A percentile compares a stretch with the other conserved stretches of the same genome.
phyloP scores from a whole-genome alignment of 1,284 basidiomycete species.

The Hymenochaete sp. region DNA sequence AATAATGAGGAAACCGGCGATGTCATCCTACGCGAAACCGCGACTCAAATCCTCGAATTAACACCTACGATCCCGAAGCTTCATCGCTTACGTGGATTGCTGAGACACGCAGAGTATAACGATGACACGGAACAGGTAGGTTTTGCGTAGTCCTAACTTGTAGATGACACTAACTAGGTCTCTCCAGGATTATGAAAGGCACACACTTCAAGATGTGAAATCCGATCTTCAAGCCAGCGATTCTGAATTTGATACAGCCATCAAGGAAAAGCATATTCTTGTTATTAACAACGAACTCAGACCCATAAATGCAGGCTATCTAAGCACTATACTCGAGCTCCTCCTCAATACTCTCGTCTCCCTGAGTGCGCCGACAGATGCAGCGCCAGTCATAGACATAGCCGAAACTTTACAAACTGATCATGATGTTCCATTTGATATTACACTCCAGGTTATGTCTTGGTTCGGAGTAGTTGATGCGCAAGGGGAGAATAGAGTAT shows the following conservation, averaged over 20 bases:
- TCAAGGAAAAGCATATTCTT: constrained; percentile 62
- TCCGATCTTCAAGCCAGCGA: constrained; percentile 73
- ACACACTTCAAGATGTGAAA: constrained; percentile 48
- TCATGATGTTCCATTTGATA: constrained; percentile 58
- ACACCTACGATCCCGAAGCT: constrained; percentile 64
- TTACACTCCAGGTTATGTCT: constrained; percentile 60
- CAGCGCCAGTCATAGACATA: constrained; percentile 47
- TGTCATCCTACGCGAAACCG: constrained; percentile 58
- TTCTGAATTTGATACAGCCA: constrained; percentile 52
- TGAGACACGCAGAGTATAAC: constrained; percentile 62
- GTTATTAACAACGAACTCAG: constrained; percentile 60
- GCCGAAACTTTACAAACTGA: constrained; percentile 53
- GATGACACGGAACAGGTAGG: constrained; percentile 39
- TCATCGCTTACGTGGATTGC: constrained; percentile 52
- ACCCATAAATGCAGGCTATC: constrained; percentile 56
- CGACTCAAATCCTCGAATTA: constrained; percentile 73
- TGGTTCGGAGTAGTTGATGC: constrained; percentile 63
- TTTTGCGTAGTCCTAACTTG: constrained; percentile 27
- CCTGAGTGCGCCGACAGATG: constrained; percentile 38
- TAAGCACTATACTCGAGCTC: constrained; percentile 63
- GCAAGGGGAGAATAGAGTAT: constrained; percentile 30
- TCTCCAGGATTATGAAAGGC: constrained; percentile 20
- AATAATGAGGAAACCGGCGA: constrained; percentile 29
- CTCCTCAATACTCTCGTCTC: constrained; percentile 65
- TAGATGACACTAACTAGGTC: neutral